Percentiles rank a stretch among this genome's conserved stretches.
Evolutionary conservation across 2,329 filamentous ascomycete species (phyloP).

Genomic region (Endocalyx cinctus): DNA sequence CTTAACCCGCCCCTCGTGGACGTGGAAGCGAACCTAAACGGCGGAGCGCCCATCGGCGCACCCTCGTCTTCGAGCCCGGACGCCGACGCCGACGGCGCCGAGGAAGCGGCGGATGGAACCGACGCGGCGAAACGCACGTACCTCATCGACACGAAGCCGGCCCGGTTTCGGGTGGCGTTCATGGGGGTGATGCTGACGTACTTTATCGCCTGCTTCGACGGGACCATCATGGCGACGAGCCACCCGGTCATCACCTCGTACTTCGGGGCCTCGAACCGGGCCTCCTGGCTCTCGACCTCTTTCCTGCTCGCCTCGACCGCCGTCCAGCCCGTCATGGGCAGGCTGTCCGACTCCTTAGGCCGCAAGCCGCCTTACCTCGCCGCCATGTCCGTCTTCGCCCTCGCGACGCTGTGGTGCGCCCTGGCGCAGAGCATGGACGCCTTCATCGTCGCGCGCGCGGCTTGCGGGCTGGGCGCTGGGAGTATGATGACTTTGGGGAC

Average conservation of each 20-base stretch:
- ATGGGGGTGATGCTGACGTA: conserved; percentile 52
- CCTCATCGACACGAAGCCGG: conserved; percentile 41
- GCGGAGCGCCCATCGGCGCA: too few species aligned
- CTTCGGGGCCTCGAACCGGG: conserved; percentile 71
- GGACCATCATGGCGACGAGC: conserved; percentile 75
- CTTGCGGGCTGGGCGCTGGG: conserved; percentile 70
- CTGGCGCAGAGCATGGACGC: conserved; percentile 62
- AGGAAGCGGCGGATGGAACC: conserved; percentile 2
- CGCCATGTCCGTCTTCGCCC: conserved; percentile 57
- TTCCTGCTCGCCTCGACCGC: conserved; percentile 74
- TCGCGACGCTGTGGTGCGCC: conserved; percentile 66
- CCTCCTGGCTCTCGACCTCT: conserved; percentile 77
- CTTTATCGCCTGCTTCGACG: conserved; percentile 64
- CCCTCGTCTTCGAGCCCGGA: too few species aligned
- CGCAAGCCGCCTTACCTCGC: conserved; percentile 62
- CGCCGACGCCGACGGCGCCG: neutral
- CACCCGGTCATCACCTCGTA: conserved; percentile 80
- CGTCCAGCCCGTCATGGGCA: conserved; percentile 70
- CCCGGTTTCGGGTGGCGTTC: conserved; percentile 61
- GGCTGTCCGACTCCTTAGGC: conserved; percentile 70
- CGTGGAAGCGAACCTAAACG: too few species aligned
- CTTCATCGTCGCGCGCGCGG: conserved; percentile 65
- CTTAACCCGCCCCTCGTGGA: too few species aligned
- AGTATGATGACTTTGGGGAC: conserved; percentile 64
- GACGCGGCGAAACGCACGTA: conserved; percentile 21